Percentiles rank a stretch among this genome's conserved stretches.
Conservation (phyloP, 2,329 filamentous ascomycete species). For the Claviceps monticola region DNA sequence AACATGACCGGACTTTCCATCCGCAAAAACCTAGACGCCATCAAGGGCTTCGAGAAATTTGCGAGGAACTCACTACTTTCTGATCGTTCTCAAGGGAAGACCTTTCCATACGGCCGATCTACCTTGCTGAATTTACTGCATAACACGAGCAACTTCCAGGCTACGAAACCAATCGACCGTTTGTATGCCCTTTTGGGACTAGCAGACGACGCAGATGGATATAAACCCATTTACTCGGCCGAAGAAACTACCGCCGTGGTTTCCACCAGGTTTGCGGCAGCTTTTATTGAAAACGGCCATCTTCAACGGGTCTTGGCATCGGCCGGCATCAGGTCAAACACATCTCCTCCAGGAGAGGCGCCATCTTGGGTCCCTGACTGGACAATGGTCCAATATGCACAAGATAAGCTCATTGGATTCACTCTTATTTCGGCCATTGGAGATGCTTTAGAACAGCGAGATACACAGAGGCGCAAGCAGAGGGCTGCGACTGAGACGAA, state of each 20-base stretch:
- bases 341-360: not conserved
- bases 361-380: slow-evolving; percentile 7
- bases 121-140: slow-evolving; percentile 2
- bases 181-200: slow-evolving; percentile 5
- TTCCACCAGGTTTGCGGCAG: slow-evolving; percentile 3
- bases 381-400: slow-evolving; percentile 3
- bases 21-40: slow-evolving; percentile 3
- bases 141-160: slow-evolving; percentile 4
- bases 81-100: slow-evolving; percentile 3
- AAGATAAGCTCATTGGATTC: slow-evolving; percentile 3
- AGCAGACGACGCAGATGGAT: slow-evolving; percentile 3
- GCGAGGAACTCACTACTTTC: not conserved
- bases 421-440: not conserved
- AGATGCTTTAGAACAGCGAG: not conserved
- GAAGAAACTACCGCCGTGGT: slow-evolving; percentile 3
- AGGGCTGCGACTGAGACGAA: not conserved
- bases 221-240: slow-evolving; percentile 5
- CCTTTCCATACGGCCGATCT: slow-evolving; percentile 3
- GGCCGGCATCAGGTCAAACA: slow-evolving; percentile 2
- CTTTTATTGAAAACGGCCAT: slow-evolving; percentile 3
- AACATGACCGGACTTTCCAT: slow-evolving; percentile 2
- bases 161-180: slow-evolving; percentile 2
- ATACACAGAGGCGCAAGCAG: not conserved
- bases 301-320: slow-evolving; percentile 3
- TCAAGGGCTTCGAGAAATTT: slow-evolving; percentile 3